These are phyloP conservation scores for Plasmopara halstedii DNA, from an alignment of 352 stramenopile species.

Conservation along the genomic window DNA sequence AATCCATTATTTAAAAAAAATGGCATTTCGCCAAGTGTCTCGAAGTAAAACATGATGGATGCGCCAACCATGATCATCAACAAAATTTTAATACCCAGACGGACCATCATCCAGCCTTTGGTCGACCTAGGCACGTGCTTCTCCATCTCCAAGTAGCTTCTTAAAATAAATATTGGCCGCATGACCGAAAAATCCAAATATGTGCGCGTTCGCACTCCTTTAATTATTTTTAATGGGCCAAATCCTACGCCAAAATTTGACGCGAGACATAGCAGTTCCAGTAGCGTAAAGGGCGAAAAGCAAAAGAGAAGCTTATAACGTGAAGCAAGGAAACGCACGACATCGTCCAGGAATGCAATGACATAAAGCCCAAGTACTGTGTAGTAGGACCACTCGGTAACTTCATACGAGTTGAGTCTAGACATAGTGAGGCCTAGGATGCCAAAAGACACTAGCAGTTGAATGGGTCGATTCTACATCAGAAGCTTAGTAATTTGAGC, in stretches of 20 bases:
- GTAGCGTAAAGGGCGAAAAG: conserved; percentile 61
- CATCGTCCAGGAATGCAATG: conserved; percentile 51
- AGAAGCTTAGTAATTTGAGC: neutral
- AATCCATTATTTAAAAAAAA: conserved; percentile 76
- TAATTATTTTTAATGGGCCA: conserved; percentile 49
- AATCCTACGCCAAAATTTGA: conserved; percentile 74
- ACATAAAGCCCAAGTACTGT: conserved; percentile 56
- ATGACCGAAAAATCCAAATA: conserved; percentile 86
- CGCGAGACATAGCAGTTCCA: conserved; percentile 66
- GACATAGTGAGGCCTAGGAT: conserved; percentile 66
- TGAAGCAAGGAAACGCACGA: conserved; percentile 70
- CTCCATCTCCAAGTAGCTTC: conserved; percentile 82
- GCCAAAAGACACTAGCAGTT: conserved; percentile 60
- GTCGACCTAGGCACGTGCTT: conserved; percentile 56
- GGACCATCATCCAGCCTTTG: conserved; percentile 77
- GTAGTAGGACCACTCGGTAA: conserved; percentile 57
- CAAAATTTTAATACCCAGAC: conserved; percentile 70
- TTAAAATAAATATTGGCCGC: conserved; percentile 70
- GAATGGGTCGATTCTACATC: conserved; percentile 62
- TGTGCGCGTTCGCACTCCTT: conserved; percentile 49
- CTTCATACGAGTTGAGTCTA: conserved; percentile 68
- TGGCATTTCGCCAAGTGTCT: conserved; percentile 78
- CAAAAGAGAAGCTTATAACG: conserved; percentile 78
- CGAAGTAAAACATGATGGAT: conserved; percentile 82
- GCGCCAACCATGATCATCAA: conserved; percentile 77